phyloP scores from a whole-genome alignment of 139 green algal genomes.

The Spirogloea muscicola region DNA sequence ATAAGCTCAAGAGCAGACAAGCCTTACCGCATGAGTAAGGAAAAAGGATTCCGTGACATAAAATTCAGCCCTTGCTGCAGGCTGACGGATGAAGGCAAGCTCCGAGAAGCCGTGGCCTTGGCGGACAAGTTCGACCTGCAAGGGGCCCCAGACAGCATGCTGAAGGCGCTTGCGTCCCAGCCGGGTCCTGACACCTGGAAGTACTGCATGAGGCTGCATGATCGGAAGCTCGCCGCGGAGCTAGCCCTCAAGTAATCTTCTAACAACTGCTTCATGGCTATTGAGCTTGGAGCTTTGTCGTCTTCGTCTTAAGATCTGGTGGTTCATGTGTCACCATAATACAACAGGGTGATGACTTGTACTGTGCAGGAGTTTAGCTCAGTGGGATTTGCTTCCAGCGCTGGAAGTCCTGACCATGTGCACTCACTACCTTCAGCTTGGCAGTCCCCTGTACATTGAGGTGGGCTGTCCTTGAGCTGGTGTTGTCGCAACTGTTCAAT shows the following conservation, averaged over 20 bases:
- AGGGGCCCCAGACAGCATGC: slow-evolving; percentile 38
- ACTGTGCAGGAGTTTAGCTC: slow-evolving; percentile 7
- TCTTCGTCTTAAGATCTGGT: too few species aligned
- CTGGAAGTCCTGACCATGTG: slow-evolving; percentile 28
- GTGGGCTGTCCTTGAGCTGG: background rate
- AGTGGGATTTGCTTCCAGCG: slow-evolving; percentile 14
- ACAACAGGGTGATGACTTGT: background rate
- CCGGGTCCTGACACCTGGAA: slow-evolving; percentile 25
- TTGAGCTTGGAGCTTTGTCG: too few species aligned
- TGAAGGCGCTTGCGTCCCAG: background rate
- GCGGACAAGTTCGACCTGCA: slow-evolving; percentile 34
- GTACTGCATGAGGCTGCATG: slow-evolving; percentile 30
- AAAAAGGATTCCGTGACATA: too few species aligned
- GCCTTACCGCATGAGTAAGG: too few species aligned
- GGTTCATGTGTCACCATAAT: background rate
- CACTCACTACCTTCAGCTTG: background rate
- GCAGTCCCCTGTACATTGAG: background rate
- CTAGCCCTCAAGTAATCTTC: slow-evolving; percentile 38
- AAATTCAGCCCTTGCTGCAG: too few species aligned
- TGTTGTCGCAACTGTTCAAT: too few species aligned
- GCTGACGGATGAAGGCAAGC: slow-evolving; percentile 27
- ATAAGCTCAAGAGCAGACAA: too few species aligned
- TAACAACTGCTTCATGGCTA: too few species aligned
- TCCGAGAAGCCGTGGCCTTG: slow-evolving; percentile 27
- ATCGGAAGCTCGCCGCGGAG: slow-evolving; percentile 25